Base-by-base conservation (phyloP, 2,329 filamentous ascomycete genomes). In the Beauveria pseudobassiana region DNA sequence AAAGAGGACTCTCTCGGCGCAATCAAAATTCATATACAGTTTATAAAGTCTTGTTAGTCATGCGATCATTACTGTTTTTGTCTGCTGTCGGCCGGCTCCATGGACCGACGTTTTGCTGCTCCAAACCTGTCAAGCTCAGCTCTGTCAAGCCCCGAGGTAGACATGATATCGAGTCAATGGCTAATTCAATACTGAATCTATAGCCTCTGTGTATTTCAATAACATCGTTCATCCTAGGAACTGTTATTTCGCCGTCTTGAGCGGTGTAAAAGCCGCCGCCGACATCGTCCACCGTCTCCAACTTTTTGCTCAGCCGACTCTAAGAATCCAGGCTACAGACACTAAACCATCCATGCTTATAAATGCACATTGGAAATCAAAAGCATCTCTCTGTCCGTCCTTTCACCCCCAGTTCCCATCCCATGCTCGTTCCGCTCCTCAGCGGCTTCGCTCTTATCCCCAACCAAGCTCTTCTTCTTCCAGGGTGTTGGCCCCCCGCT, bases 301-400 rank as follows among this genome's bases (percentile, higher is more conserved):
- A 16, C 22, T 45, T 56, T 55, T 18, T 50, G 28, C 52, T 55
- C 59, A 61, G 59, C 59, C 59, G 52, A 56, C 57, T 49, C n/a
- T 45, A 14, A 48, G 22, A 28, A 34, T 40, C 22, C 22, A 22
- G 22, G 22, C 22, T 22, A 22, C 22, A 22, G 22, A 22, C 22
- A 22, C 22, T 22, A 22, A 22, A 22, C 22, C 22, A 22, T 22
- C 42, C 24, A 20, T 49, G 50, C 28, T 61, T 48, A 61, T 38
- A 52, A 60, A 60, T 52, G 10, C 46, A 49, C 24, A 22, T 16
- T 38, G 16, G 5, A 50, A 46, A 30, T 24, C 14, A 9, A 28
- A 28, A 28, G 28, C 18, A 18, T 38, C 3, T 34, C 12, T 22
- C 24, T 7, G 20, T 22, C 18, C 54, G 43, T 43, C 28, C 28